phyloP scores from a whole-genome alignment of 1,284 basidiomycete species.

The Ceratobasidium sp. region DNA sequence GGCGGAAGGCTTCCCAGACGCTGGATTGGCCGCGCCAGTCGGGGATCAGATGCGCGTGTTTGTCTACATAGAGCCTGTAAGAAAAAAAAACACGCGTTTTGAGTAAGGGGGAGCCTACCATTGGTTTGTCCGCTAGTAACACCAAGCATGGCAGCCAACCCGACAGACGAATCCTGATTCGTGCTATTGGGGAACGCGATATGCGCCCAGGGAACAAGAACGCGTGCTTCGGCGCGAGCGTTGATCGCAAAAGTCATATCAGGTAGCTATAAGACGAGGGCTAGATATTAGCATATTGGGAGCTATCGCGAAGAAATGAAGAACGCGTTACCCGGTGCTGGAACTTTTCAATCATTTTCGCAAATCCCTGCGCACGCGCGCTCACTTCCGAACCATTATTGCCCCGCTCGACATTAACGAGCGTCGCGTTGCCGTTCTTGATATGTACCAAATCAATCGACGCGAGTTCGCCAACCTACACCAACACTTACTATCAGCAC shows the following conservation, averaged over 20 bases:
- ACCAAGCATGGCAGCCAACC: conserved; percentile 57
- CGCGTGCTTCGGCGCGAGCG: conserved; percentile 90
- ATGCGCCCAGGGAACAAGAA: conserved; percentile 91
- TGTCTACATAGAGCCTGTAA: conserved; percentile 37
- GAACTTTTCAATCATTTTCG: conserved; percentile 80
- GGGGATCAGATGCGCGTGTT: conserved; percentile 72
- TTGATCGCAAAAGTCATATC: conserved; percentile 95
- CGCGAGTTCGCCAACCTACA: conserved; percentile 80
- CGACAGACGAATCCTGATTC: conserved; percentile 64
- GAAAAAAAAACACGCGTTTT: conserved; percentile 24
- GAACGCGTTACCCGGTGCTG: conserved; percentile 67
- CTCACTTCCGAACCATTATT: conserved; percentile 78
- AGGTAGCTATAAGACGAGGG: conserved; percentile 70
- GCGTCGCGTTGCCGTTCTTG: conserved; percentile 69
- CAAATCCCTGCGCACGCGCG: conserved; percentile 82
- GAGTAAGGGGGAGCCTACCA: not conserved
- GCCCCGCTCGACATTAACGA: conserved; percentile 55
- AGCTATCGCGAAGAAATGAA: too few species aligned
- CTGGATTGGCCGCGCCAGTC: conserved; percentile 88
- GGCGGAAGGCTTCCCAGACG: conserved; percentile 92
- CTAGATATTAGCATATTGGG: conserved; percentile 38
- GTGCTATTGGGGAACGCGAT: conserved; percentile 78
- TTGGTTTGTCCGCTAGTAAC: not conserved
- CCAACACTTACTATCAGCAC: conserved; percentile 46
- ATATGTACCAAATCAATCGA: conserved; percentile 90